These are phyloP conservation scores for Fonsecaea multimorphosa DNA, from an alignment of 2,329 filamentous ascomycete genomes.

Conservation along the genomic window DNA sequence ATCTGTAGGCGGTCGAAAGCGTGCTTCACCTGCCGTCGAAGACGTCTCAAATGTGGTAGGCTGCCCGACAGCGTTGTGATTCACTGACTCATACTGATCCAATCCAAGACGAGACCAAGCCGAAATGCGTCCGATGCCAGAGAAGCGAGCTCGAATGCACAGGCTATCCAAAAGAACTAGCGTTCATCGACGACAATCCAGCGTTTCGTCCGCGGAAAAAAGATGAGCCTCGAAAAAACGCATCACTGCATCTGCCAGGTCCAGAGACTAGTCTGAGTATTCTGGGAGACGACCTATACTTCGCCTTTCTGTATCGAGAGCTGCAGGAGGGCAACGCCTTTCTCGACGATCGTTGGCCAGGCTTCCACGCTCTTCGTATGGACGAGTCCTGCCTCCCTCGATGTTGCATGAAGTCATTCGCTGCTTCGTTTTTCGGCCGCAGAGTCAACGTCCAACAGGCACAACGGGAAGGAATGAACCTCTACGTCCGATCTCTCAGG, in stretches of 20 bases:
- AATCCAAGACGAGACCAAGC: slow-evolving; percentile 20
- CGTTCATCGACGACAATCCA: slow-evolving; percentile 17
- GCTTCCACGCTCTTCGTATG: background rate
- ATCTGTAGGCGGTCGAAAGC: slow-evolving; percentile 17
- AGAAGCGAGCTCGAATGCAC: slow-evolving; percentile 8
- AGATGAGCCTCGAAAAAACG: background rate
- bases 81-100: background rate
- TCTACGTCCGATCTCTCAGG: slow-evolving; percentile 4
- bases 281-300: slow-evolving; percentile 15
- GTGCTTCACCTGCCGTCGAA: slow-evolving; percentile 14
- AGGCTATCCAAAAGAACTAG: slow-evolving; percentile 5
- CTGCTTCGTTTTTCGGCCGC: slow-evolving; percentile 12
- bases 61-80: background rate
- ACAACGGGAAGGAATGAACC: slow-evolving; percentile 9
- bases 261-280: background rate
- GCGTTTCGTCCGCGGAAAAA: slow-evolving; percentile 1
- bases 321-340: background rate
- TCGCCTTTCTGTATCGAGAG: slow-evolving; percentile 7
- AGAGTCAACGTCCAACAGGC: background rate
- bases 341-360: slow-evolving; percentile 15
- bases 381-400: slow-evolving; percentile 11
- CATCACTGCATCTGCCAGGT: background rate
- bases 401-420: slow-evolving; percentile 14
- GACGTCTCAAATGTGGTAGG: slow-evolving; percentile 17
- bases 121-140: slow-evolving; percentile 11